These are phyloP conservation scores for Magnaporthales sp. DNA, from an alignment of 2,329 filamentous ascomycete genomes.

Conservation along the genomic window DNA sequence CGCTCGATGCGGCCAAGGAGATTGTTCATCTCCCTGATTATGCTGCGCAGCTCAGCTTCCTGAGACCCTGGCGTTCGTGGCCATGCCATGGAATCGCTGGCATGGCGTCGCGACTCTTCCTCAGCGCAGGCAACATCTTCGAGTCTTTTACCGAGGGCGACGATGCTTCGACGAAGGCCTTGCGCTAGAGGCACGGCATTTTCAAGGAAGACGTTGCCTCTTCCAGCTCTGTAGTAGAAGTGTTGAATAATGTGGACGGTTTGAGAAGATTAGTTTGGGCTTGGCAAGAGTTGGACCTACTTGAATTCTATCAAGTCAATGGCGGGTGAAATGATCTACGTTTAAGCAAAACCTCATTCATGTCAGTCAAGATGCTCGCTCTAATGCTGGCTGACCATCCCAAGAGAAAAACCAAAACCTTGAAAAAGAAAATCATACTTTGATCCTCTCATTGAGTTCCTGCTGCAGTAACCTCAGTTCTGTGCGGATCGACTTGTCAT, in stretches of 20 bases:
- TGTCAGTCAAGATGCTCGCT: neutral
- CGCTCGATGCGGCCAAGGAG: slow-evolving; percentile 77
- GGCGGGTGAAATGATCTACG: slow-evolving; percentile 74
- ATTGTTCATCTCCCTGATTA: slow-evolving; percentile 66
- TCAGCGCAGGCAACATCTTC: slow-evolving; percentile 59
- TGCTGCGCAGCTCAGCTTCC: slow-evolving; percentile 55
- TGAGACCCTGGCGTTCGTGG: slow-evolving; percentile 44
- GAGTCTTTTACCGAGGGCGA: slow-evolving; percentile 66
- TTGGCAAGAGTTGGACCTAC: slow-evolving; percentile 29
- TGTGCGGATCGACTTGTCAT: slow-evolving; percentile 55
- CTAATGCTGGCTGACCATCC: neutral
- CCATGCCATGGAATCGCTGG: slow-evolving; percentile 27
- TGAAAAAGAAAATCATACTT: slow-evolving; percentile 35
- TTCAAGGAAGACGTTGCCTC: slow-evolving; percentile 58
- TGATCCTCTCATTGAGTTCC: slow-evolving; percentile 77
- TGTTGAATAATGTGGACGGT: neutral
- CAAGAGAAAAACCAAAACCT: too few species aligned
- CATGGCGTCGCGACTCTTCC: slow-evolving; percentile 34
- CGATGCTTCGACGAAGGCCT: slow-evolving; percentile 74
- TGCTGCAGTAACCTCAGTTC: slow-evolving; percentile 67
- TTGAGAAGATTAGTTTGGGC: neutral
- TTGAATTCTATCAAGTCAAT: slow-evolving; percentile 91
- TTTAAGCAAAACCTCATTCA: neutral
- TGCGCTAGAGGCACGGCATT: slow-evolving; percentile 79
- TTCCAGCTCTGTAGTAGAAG: slow-evolving; percentile 27